Evolutionary conservation across 257 asterid genomes (phyloP).

Genomic region (Osmanthus fragrans): DNA sequence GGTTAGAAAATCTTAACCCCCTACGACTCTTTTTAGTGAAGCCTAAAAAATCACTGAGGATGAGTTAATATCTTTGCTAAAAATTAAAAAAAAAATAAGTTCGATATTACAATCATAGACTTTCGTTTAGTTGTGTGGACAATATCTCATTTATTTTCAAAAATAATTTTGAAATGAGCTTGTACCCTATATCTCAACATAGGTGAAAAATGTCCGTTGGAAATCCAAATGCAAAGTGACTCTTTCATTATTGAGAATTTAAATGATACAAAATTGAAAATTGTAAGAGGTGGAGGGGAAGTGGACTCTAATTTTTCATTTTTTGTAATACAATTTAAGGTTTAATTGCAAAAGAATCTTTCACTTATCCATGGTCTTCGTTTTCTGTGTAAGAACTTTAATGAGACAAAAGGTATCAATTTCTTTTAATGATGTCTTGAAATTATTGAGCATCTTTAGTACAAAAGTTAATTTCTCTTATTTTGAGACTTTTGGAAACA

Average conservation of each 20-base stretch:
- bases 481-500: conserved; percentile 57
- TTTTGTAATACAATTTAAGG: background rate
- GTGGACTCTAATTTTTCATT: background rate
- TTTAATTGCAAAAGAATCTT: background rate
- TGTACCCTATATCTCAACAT: background rate
- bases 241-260: no score
- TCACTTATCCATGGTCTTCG: conserved; percentile 6
- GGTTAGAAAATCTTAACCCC: no score
- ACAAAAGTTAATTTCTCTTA: conserved; percentile 27
- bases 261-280: no score
- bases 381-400: conserved; percentile 35
- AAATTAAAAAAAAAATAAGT: no score
- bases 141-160: background rate
- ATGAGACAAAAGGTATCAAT: conserved; percentile 30
- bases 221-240: no score
- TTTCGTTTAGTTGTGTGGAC: background rate
- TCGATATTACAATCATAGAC: background rate
- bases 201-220: background rate
- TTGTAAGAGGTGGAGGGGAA: no score
- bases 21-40: no score
- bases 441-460: conserved; percentile 44
- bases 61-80: no score
- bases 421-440: conserved; percentile 45
- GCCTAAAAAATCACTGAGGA: no score
- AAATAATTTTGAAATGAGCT: background rate